Base-by-base conservation (phyloP, 1,139 yeast species). In the Suhomyces kunorum region DNA sequence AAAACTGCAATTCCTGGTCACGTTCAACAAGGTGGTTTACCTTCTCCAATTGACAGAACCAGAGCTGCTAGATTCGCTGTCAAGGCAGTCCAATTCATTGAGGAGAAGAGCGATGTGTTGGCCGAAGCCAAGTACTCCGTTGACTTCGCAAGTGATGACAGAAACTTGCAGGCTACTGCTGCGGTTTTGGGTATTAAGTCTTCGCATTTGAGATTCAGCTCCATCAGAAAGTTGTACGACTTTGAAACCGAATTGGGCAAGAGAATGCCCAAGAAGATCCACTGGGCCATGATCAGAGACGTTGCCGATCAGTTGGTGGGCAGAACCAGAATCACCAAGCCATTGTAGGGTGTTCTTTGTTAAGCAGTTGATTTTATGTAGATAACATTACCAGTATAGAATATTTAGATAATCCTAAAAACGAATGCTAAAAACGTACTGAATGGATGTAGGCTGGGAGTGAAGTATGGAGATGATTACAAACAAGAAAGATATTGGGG, bases 301-400 rank as follows among this genome's bases (percentile, higher is more conserved):
- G 78, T 86, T 56, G 87, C 95, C 43, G 96, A 89, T 66, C 83
- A 82, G 61, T 74, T 90, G 61, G 95, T 85, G 32, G 96, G 96
- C 37, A 78, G 96, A 68, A 75, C 68, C 18, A 36, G 42, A 31
- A 34, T 42, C 17, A 30, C 32, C 13, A 36, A 20, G 16, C 31
- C 40, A n/a, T 17, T 23, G 19, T 31, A 31, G 14, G 24, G 1
- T 6, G 13, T 6, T n/a, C 4, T 8, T 12, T 25, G 24, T 20
- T 20, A 20, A n/a, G 8, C n/a, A 20, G 24, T 20, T 20, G 24
- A 20, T 11, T 20, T 20, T 9, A n/a, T n/a, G n/a, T n/a, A 9
- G 24, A 20, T 20, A 20, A 20, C 8, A 20, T 20, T 11, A 9
- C 8, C 28, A 12, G 12, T 25, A 9, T n/a, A n/a, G 13, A 18